Evolutionary conservation across 1,284 basidiomycete genomes (phyloP).

Genomic region (Mycena citricolor): DNA sequence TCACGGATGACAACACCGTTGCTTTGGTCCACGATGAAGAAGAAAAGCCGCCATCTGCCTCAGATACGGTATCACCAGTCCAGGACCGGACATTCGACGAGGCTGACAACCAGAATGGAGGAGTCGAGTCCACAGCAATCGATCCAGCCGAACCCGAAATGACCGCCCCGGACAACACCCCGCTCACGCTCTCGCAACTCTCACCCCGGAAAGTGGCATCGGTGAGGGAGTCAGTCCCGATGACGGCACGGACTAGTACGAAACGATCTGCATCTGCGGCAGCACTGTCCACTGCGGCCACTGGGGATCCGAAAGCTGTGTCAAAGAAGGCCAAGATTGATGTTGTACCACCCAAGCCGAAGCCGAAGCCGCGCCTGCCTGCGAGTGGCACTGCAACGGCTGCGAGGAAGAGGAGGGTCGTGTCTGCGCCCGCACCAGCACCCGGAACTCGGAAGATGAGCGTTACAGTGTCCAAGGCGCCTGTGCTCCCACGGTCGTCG

Average conservation of each 20-base stretch:
- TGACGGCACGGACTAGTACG: neutral
- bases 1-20: no score
- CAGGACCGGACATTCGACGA: neutral
- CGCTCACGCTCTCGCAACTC: conserved; percentile 49
- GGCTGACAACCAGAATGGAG: neutral
- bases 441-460: no score
- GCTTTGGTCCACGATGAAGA: no score
- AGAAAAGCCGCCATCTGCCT: no score
- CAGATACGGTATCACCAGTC: neutral
- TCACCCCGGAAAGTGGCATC: conserved; percentile 43
- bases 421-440: conserved; percentile 8
- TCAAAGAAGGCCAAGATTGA: conserved; percentile 1
- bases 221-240: conserved; percentile 2
- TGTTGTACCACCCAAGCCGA: neutral
- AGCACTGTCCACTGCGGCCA: conserved; percentile 7
- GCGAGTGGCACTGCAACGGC: neutral
- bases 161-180: conserved; percentile 25
- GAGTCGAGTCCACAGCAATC: neutral
- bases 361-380: neutral
- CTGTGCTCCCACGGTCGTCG: no score
- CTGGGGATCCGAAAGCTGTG: neutral
- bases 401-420: neutral
- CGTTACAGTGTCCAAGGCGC: no score
- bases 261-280: conserved; percentile 30
- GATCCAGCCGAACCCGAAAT: neutral